phyloP scores from a whole-genome alignment of 495 filamentous ascomycete genomes.

The Zalerion maritima region DNA sequence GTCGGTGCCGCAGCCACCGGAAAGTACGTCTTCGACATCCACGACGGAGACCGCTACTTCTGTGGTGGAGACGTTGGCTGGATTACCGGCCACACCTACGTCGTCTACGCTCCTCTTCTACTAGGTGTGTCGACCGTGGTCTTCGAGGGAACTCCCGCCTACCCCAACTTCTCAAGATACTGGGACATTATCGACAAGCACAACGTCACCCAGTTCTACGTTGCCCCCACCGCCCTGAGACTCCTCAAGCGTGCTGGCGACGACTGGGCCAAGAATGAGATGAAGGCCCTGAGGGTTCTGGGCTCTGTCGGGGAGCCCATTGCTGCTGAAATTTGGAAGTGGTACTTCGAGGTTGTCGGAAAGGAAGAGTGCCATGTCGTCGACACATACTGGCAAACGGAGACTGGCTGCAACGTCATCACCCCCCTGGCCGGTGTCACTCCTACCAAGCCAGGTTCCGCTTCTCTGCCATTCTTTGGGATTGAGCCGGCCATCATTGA shows the following conservation, averaged over 20 bases:
- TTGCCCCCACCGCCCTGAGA: constrained; percentile 86
- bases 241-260: constrained; percentile 90
- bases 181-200: constrained; percentile 97
- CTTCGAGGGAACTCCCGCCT: constrained; percentile 97
- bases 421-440: constrained; percentile 62
- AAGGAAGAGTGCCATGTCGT: constrained; percentile 88
- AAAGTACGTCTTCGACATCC: constrained; percentile 98
- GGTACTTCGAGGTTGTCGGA: constrained; percentile 95
- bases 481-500: constrained; percentile 98
- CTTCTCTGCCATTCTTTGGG: constrained; percentile 85
- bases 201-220: constrained; percentile 94
- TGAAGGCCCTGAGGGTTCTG: constrained; percentile 78
- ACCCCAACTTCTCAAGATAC: constrained; percentile 95
- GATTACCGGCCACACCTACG: constrained; percentile 99
- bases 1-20: constrained; percentile 84
- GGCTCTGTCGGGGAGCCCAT: constrained; percentile 98
- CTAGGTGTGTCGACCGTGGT: constrained; percentile 90
- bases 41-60: constrained; percentile 85
- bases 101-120: constrained; percentile 89
- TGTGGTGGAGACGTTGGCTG: constrained; percentile 97
- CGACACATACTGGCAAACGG: constrained; percentile 99
- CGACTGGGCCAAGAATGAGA: constrained; percentile 73
- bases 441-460: constrained; percentile 64
- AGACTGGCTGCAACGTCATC: constrained; percentile 91
- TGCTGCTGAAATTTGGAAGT: constrained; percentile 98